Base-by-base conservation (phyloP, 306 rosid species). In the Elaeagnus macrophylla region DNA sequence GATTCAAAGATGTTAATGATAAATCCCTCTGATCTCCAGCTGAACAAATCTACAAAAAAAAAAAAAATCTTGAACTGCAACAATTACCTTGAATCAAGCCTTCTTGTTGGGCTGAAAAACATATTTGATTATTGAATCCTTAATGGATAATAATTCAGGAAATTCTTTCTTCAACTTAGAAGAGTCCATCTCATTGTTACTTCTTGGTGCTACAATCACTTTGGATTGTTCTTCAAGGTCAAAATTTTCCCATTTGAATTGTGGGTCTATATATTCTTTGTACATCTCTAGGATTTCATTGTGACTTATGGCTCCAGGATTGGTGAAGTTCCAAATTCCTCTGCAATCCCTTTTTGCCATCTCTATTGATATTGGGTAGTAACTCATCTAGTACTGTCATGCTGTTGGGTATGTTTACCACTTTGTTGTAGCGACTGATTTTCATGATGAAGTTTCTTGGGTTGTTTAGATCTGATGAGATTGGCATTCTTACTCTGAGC, bases 311-410 rank as follows among this genome's bases (percentile, higher is more conserved):
- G 72, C 89, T 45, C 89, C 95, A 3, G 95, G 89, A 37, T 85
- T 85, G 48, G 89, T 85, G 74, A 85, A 79, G 77, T 85, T 85
- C 95, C 95, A 85, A 47, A 85, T 71, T 35, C 86, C 95, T 66
- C 58, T 70, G 54, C 78, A 60, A 58, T 67, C 66, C 64, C 82
- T 85, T 71, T 66, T 77, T 1, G 95, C 90, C 87, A 82, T 85
- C 39, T 73, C 83, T n/a, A 79, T 73, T 36, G 95, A 54, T 57
- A 85, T 73, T 7, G 89, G 89, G 95, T 10, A 85, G 64, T 12
- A 85, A 81, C 67, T 85, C 95, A 54, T 85, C 84, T 35, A 85
- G 67, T 51, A 82, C 83, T 12, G 87, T 85, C 95, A 82, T 82
- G 70, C 90, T 85, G 39, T 79, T 82, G 1, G 87, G 89, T 55